Conservation (phyloP, 306 rosid genomes). For the Lathyrus aphaca region DNA sequence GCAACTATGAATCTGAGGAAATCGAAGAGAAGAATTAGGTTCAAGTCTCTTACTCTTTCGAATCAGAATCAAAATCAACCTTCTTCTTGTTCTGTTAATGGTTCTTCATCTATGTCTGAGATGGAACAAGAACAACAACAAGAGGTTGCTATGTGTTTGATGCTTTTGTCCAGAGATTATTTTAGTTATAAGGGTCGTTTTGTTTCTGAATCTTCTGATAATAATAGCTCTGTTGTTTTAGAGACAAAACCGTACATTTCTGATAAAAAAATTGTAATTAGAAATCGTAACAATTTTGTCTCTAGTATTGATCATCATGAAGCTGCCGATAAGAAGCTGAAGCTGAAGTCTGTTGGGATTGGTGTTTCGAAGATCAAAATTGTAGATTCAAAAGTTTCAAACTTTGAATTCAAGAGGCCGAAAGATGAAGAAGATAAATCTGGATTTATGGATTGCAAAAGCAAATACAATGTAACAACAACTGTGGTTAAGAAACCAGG, state of each 20-base stretch:
- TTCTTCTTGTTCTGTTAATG: slow-evolving; percentile 35
- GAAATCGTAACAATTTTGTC: slow-evolving; percentile 34
- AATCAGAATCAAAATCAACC: slow-evolving; percentile 27
- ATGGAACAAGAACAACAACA: slow-evolving; percentile 65
- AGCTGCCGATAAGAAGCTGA: slow-evolving; percentile 41
- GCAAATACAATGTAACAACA: slow-evolving; percentile 42
- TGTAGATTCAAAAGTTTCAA: slow-evolving; percentile 56
- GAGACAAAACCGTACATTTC: slow-evolving; percentile 54
- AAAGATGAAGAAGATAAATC: slow-evolving; percentile 45
- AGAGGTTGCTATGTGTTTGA: slow-evolving; percentile 75
- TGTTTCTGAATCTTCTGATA: slow-evolving; percentile 63
- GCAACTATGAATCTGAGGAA: slow-evolving; percentile 34
- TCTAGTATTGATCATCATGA: slow-evolving; percentile 5
- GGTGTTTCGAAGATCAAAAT: slow-evolving; percentile 53
- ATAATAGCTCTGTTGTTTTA: slow-evolving; percentile 61
- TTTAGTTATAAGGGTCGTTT: slow-evolving; percentile 45
- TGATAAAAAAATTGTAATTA: slow-evolving; percentile 15
- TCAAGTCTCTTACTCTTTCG: slow-evolving; percentile 44
- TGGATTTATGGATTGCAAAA: slow-evolving; percentile 35
- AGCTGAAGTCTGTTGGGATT: slow-evolving; percentile 47
- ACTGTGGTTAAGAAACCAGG: slow-evolving; percentile 47
- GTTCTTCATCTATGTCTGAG: slow-evolving; percentile 42
- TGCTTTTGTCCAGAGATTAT: slow-evolving; percentile 69
- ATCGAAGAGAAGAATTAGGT: slow-evolving; percentile 58
- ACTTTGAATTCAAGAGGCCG: slow-evolving; percentile 46